phyloP scores from a whole-genome alignment of 2,329 filamentous ascomycete genomes.

The Knoxdaviesia proteae region DNA sequence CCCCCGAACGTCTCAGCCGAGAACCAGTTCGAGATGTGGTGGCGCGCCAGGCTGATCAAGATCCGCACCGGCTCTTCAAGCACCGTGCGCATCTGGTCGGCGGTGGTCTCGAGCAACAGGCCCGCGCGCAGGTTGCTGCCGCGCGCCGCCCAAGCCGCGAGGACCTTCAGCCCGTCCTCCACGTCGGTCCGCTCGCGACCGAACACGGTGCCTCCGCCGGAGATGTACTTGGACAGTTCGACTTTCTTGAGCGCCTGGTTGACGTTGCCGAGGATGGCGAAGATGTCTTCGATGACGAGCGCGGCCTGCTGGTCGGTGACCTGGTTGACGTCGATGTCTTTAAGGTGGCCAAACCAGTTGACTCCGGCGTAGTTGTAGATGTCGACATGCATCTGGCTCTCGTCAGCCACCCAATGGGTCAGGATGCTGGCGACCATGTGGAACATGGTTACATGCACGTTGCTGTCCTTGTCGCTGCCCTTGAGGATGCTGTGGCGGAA shows the following conservation, averaged over 20 bases:
- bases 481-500: background rate
- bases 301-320: background rate
- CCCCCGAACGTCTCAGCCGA: background rate
- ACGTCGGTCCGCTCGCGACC: background rate
- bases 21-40: conserved; percentile 1
- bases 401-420: background rate
- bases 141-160: background rate
- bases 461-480: background rate
- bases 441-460: background rate
- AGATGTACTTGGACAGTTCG: background rate
- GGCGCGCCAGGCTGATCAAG: conserved; percentile 1
- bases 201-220: background rate
- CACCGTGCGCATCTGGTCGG: background rate
- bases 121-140: background rate
- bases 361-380: background rate
- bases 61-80: background rate
- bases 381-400: background rate
- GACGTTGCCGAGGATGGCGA: background rate
- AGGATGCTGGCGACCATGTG: background rate
- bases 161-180: background rate
- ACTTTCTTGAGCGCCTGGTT: background rate
- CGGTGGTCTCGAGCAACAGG: background rate
- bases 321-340: background rate
- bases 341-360: background rate
- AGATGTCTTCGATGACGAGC: conserved; percentile 1